Evolutionary conservation across 192 early-diverging fungal genomes (phyloP), one percentile per base, ranked within the genome.

Genomic region (Coemansia sp.): DNA sequence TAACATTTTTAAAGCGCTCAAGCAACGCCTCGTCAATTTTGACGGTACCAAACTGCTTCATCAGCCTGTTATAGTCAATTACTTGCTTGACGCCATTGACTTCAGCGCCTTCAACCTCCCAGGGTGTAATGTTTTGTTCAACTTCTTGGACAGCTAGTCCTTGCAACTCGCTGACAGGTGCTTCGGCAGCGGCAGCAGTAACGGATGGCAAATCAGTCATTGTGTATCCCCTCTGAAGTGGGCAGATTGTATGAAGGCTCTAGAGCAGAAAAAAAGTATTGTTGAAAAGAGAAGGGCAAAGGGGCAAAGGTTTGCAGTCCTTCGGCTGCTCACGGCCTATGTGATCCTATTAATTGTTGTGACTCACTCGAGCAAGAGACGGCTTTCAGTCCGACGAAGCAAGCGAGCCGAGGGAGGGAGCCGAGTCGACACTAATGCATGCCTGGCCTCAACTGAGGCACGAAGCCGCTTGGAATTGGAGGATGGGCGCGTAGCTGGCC

Each of bases 1-100:
- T 98, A 52, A 93, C 76, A 26, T 66, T 81, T 58, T 90, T 88
- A 53, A 98, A 81, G 22, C 95, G 87, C 61, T 84, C 70, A 14
- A 97, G 66, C 42, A 93, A 60, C 37, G 69, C 87, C 15, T 77
- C 66, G 51, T 91, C 88, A 42, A 98, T 95, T 5, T 45, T 63
- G 10, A 82, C 80, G 2, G 93, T 95, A 30, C 95, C 95, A 58
- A 95, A 98, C 43, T 90, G 77, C 41, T 85, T 79, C 48, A 95
- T 83, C 19, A 98, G 81, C 62, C 84, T 89, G 60, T 91, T 82
- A 70, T 98, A 98, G 86, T 98, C 86, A 64, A 98, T 97, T 30
- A 83, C 90, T 45, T 84, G 80, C 21, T 80, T 71, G 56, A 88
- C 85, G 57, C 95, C 95, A 63, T 94, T 88, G 3, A 88, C 92